Evolutionary conservation across 345 rosid genomes (phyloP).

Genomic region (Draba incana): DNA sequence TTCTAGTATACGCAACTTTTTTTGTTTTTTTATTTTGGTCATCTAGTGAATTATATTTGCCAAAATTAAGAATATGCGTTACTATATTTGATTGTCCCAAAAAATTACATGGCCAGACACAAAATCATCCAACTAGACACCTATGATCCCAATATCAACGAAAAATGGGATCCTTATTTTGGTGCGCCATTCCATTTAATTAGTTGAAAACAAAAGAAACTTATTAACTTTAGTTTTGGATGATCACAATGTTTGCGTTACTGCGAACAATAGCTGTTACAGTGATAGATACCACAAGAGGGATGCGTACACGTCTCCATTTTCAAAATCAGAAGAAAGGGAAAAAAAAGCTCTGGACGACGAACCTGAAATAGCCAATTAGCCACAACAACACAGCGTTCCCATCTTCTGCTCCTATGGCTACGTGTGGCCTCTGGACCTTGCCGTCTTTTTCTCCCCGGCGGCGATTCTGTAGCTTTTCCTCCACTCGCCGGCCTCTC

Average conservation of each 20-base stretch:
- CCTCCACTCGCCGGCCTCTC: conserved; percentile 1
- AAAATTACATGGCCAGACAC: no score
- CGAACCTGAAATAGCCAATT: not conserved
- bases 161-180: no score
- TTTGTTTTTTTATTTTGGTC: no score
- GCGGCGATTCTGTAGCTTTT: conserved; percentile 17
- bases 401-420: conserved; percentile 15
- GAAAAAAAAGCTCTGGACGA: not conserved
- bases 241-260: conserved; percentile 32
- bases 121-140: no score
- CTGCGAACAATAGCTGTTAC: conserved; percentile 25
- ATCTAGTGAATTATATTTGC: no score
- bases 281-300: conserved; percentile 19
- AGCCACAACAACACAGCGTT: no score
- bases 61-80: no score
- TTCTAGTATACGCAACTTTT: no score
- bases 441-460: conserved; percentile 39
- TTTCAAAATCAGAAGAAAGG: conserved; percentile 1
- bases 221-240: not conserved
- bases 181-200: no score
- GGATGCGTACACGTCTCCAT: conserved; percentile 27
- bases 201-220: no score
- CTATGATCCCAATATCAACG: no score
- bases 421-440: conserved; percentile 37
- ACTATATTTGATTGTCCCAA: no score